Percentiles rank a stretch among this genome's conserved stretches.
Conservation (phyloP, 2,329 filamentous ascomycete species). For the Colletotrichum musicola region DNA sequence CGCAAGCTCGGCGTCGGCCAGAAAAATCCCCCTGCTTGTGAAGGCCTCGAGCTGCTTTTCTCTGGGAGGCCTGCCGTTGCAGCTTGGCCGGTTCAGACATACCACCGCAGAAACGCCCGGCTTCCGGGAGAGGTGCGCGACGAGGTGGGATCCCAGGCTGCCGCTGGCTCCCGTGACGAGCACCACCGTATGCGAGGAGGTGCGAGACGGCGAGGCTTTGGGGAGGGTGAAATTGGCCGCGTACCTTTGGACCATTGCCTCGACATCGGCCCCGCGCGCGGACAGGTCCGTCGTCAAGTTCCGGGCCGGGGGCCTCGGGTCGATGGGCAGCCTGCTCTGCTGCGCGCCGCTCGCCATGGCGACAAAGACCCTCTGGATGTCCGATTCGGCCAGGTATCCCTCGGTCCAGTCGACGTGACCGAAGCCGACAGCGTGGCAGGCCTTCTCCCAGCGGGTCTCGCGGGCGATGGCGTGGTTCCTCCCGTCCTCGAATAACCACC, state of each 20-base stretch:
- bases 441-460: not conserved
- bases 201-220: not conserved
- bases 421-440: no score
- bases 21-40: no score
- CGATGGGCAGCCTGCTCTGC: not conserved
- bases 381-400: no score
- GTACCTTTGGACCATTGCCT: not conserved
- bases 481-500: not conserved
- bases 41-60: no score
- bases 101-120: not conserved
- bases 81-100: no score
- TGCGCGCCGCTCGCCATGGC: no score
- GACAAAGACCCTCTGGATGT: no score
- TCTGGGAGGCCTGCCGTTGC: no score
- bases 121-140: not conserved
- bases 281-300: conserved; percentile 1
- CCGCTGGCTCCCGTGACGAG: not conserved
- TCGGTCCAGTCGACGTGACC: no score
- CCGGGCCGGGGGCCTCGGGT: not conserved
- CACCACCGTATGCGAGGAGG: not conserved
- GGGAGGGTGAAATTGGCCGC: not conserved
- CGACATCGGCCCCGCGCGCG: not conserved
- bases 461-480: not conserved
- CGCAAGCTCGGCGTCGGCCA: no score
- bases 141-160: not conserved